Evolutionary conservation across 2,329 filamentous ascomycete species (phyloP), one percentile per base, ranked within the genome.

Genomic region (Elsinoe australis): DNA sequence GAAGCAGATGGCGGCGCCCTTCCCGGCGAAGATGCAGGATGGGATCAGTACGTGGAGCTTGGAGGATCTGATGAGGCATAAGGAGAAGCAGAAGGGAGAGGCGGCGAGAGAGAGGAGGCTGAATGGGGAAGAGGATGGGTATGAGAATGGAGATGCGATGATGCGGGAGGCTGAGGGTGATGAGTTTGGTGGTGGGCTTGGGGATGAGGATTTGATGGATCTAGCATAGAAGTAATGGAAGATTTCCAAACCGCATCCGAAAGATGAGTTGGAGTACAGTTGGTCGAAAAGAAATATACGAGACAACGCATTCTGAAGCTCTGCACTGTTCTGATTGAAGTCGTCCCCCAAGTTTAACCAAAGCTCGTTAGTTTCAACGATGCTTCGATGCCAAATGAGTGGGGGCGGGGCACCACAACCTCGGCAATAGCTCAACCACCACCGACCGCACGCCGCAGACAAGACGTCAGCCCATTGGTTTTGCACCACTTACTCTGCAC

Each of bases 41-140:
- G 92, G 90, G 0, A 86, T 95, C 59, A 92, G 86, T 59, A 94
- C 86, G 7, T 98, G 92, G 92, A 88, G 83, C 51, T 70, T 86
- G 32, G 76, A 79, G 51, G 87, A 96, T 60, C 67, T 96, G 45
- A 78, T 83, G 66, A 74, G 71, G 42, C 84, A 95, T 67, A 83
- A 94, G 70, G 78, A 81, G 62, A 87, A 85, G 66, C 70, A 79
- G 57, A 83, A 85, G 51, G 71, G 81, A 53, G 82, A 86, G 55
- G 75, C 71, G 54, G 85, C 85, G 56, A 71, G 72, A 51, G 78
- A 82, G 57, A 68, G 85, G 31, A 73, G 78, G 60, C 62, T 62
- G 50, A 63, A 66, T 41, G 73, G 74, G 47, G 66, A 70, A 32
- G 52, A 59, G 21, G 50, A 51, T 21, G 53, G 56, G 33, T 53